Percentiles rank a stretch among this genome's conserved stretches.
Evolutionary conservation across 441 rosid species (phyloP).

Genomic region (Brassica hybrid): DNA sequence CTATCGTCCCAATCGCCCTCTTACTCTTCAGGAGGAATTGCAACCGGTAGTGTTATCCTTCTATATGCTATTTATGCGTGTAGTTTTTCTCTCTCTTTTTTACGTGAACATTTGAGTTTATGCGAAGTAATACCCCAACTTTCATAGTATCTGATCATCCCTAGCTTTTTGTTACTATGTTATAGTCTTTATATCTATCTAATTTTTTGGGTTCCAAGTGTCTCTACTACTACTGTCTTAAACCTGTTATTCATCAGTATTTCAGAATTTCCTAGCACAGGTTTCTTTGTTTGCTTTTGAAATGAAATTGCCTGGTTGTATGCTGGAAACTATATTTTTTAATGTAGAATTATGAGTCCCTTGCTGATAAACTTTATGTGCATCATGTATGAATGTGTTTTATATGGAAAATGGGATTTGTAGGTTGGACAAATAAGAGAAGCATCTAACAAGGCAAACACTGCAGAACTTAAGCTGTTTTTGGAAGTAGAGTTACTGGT

Average conservation of each 20-base stretch:
- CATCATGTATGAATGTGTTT: slow-evolving; percentile 12
- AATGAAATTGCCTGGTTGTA: slow-evolving; percentile 18
- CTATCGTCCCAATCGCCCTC: slow-evolving; percentile 95
- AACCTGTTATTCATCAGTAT: slow-evolving; percentile 3
- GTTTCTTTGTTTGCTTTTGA: slow-evolving; percentile 11
- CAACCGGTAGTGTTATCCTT: slow-evolving; percentile 62
- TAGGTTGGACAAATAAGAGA: slow-evolving; percentile 81
- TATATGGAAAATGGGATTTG: slow-evolving; percentile 24
- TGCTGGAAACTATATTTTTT: background rate
- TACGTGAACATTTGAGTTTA: background rate
- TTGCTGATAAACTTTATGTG: slow-evolving; percentile 6
- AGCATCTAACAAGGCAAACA: slow-evolving; percentile 66
- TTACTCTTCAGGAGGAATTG: slow-evolving; percentile 84
- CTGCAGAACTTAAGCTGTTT: slow-evolving; percentile 75
- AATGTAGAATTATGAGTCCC: slow-evolving; percentile 6
- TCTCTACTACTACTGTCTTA: slow-evolving; percentile 14
- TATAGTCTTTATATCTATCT: slow-evolving; percentile 14
- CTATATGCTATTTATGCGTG: slow-evolving; percentile 16
- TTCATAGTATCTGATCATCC: slow-evolving; percentile 17
- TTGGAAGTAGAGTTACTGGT: slow-evolving; percentile 71
- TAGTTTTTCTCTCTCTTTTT: slow-evolving; percentile 23
- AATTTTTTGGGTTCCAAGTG: slow-evolving; percentile 13
- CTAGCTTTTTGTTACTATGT: slow-evolving; percentile 8
- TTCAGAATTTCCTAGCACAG: slow-evolving; percentile 13
- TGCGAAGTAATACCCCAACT: background rate